Conservation (phyloP, 192 early-diverging fungal genomes). For the Jimgerdemannia lactiflua region DNA sequence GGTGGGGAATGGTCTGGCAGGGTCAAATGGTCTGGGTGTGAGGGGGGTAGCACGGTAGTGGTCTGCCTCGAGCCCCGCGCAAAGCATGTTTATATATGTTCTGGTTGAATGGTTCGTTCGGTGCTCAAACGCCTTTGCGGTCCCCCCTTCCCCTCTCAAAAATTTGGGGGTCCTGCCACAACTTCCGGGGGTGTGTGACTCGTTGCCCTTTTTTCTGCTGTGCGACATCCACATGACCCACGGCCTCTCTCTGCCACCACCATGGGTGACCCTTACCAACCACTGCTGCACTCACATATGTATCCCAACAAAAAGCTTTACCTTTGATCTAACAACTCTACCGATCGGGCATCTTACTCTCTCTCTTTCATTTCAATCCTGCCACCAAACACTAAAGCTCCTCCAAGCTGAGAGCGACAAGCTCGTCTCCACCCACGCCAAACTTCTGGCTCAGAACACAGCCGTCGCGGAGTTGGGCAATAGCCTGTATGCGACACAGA, state of each 20-base stretch:
- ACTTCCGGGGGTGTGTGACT: not conserved
- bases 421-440: not conserved
- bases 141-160: not conserved
- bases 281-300: not conserved
- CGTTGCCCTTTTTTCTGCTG: not conserved
- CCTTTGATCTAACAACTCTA: not conserved
- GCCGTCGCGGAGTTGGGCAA: not conserved
- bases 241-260: not conserved
- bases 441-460: not conserved
- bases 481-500: not conserved
- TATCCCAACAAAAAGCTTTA: not conserved
- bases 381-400: not conserved
- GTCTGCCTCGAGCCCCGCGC: not conserved
- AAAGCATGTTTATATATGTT: not conserved
- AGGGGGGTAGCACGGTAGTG: not conserved
- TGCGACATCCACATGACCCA: not conserved
- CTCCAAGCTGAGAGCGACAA: not conserved
- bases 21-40: too few species aligned
- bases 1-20: too few species aligned
- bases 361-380: not conserved
- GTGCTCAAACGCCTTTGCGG: not conserved
- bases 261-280: not conserved
- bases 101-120: conserved; percentile 2
- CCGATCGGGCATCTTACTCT: not conserved
- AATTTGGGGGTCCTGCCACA: not conserved